Conservation (phyloP, 2,329 filamentous ascomycete genomes). For the Xylaria sp. region DNA sequence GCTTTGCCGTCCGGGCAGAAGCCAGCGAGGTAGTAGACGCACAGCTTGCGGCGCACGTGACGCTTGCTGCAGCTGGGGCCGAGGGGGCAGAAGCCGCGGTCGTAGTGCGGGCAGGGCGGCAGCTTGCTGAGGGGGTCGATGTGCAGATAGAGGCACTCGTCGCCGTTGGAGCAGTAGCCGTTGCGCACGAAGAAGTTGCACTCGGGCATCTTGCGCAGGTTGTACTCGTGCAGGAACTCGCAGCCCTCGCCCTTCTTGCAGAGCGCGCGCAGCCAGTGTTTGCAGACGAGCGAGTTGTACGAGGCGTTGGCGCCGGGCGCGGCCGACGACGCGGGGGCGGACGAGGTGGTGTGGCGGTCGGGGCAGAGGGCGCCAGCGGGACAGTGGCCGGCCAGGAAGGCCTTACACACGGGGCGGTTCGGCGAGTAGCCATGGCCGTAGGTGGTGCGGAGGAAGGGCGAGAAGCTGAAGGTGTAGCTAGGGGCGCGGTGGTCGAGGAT, state of each 20-base stretch:
- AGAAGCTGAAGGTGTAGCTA: constrained; percentile 79
- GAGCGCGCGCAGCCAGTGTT: constrained; percentile 95
- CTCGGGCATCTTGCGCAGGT: constrained; percentile 96
- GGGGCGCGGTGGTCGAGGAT: constrained; percentile 64
- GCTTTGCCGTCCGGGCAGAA: constrained; percentile 85
- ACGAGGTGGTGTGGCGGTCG: constrained; percentile 68
- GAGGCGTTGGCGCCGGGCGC: constrained; percentile 48
- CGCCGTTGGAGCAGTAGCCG: constrained; percentile 93
- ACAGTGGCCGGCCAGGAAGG: constrained; percentile 85
- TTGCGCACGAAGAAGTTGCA: constrained; percentile 96
- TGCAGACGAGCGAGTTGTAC: constrained; percentile 89
- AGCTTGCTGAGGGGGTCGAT: constrained; percentile 82
- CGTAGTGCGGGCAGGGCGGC: constrained; percentile 87
- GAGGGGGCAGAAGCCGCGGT: constrained; percentile 90
- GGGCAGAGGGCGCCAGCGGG: constrained; percentile 83
- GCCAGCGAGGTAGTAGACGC: constrained; percentile 85
- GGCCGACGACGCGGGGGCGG: neutral
- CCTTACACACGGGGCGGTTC: constrained; percentile 81
- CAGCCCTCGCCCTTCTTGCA: constrained; percentile 98
- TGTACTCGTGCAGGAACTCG: constrained; percentile 99
- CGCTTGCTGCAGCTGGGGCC: constrained; percentile 87
- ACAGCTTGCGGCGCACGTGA: constrained; percentile 82
- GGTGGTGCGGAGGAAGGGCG: constrained; percentile 80
- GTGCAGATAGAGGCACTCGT: constrained; percentile 93
- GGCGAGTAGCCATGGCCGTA: constrained; percentile 84